Evolutionary conservation across 75 land plant species (phyloP), one percentile per base, ranked within the genome.

Genomic region (Picea glauca): DNA sequence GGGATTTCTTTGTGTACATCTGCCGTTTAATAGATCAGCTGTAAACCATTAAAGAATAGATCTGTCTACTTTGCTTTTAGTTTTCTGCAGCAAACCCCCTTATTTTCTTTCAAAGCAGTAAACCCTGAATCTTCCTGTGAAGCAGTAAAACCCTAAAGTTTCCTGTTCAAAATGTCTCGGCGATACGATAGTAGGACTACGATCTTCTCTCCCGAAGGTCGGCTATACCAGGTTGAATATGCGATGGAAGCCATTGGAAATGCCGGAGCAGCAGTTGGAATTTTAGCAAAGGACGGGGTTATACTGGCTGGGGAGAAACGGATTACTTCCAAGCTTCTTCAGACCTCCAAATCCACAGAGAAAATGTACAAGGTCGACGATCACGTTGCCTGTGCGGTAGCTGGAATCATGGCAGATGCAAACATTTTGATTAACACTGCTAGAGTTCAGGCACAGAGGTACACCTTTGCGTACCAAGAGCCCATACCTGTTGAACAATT

Each of bases 281-380:
- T 92, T 14, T 66, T 92, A 43, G 85, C 93, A 40, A 88, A 86
- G 61, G 94, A 90, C 60, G 94, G 94, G 0, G 94, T 92, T 66
- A 89, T 92, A 40, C 80, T 92, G 61, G 89, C 92, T 20, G 94
- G 94, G 72, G 94, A 92, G 83, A 92, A 92, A 87, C 85, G 92
- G 56, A 92, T 92, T 11, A 92, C 93, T 32, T 93, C 95, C 60
- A 92, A 92, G 81, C 92, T 92, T 58, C 94, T 92, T n/a, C 93
- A 93, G 54, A 81, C 94, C 32, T 85, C 90, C n/a, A 86, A 86
- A 21, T 88, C 95, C 72, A 93, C 91, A 21, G 95, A 93, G 86
- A 93, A 93, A 77, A 93, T 93, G 95, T 93, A 93, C 88, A 93
- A 93, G 88, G 85, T 93, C 77, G 95, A 93, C 63, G 93, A 88